Evolutionary conservation across 208 protist genomes (phyloP), one percentile per base, ranked within the genome.

Genomic region (Angomonas deanei): DNA sequence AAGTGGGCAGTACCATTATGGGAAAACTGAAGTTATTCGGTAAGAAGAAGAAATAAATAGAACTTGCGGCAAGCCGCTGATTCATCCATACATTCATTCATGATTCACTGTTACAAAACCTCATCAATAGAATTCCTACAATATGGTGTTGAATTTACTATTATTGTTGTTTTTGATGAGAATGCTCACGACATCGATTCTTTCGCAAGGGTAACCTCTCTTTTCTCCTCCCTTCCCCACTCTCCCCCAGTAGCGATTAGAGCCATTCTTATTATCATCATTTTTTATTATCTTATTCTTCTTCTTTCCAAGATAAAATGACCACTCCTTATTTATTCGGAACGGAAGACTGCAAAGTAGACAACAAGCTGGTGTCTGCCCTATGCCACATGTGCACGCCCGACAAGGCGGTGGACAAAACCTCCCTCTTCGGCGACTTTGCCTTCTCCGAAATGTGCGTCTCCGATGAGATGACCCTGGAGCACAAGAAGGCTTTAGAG

Each of bases 381-480:
- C 13, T 83, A 27, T 57, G 66, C 17, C 70, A 66, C 42, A 68
- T 83, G 58, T 73, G 68, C 48, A 61, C 65, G 4, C 48, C 77
- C 0, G 77, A 79, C 32, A 74, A 74, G 60, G 68, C 72, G 32
- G 61, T 78, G 23, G 68, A 72, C 49, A 63, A 49, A 36, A 69
- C 77, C 34, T 63, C 58, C 15, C 17, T 78, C 11, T 26, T 76
- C 11, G 72, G 70, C 23, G 66, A 72, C 66, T 78, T 79, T 46
- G 77, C 77, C 47, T 64, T 83, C 34, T 76, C 48, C 48, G 77
- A 83, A 60, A 76, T 83, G 61, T 83, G 77, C 66, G 61, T 83
- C n/a, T 75, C 65, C 11, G 63, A 83, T 13, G 24, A 47, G 47
- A 72, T 78, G 58, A 47, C 57, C 30, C 53, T 28, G 23, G 54